phyloP scores from a whole-genome alignment of 1,139 yeast genomes.

The Geotrichum candidum region DNA sequence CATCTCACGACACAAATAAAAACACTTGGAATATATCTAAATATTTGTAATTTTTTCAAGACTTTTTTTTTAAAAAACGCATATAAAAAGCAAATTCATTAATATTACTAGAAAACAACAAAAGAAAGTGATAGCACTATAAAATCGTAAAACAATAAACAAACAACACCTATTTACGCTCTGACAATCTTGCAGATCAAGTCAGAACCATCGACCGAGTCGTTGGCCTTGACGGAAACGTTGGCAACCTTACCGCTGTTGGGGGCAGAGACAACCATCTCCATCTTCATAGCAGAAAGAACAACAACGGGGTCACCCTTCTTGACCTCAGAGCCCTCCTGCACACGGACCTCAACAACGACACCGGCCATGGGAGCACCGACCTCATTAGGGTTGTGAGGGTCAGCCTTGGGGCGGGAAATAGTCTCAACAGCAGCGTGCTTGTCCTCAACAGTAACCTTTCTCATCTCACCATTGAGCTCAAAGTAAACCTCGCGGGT shows the following conservation, averaged over 20 bases:
- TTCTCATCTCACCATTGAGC: conserved; percentile 96
- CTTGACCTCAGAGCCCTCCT: conserved; percentile 80
- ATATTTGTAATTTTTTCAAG: not conserved
- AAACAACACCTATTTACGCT: conserved; percentile 10
- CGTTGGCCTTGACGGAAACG: conserved; percentile 77
- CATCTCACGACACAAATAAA: not conserved
- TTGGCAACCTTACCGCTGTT: conserved; percentile 77
- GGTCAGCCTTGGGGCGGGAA: conserved; percentile 85
- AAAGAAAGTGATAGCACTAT: not conserved
- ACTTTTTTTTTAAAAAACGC: not conserved
- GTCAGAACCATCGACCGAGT: conserved; percentile 91
- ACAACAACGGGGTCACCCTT: conserved; percentile 97
- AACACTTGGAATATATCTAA: not conserved
- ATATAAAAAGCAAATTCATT: not conserved
- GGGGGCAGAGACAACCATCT: conserved; percentile 95
- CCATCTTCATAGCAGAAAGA: conserved; percentile 99
- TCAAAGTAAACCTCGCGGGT: conserved; percentile 95
- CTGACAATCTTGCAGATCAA: conserved; percentile 51
- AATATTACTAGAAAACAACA: not conserved
- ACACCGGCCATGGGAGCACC: conserved; percentile 99
- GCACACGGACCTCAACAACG: conserved; percentile 86
- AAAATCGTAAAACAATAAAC: not conserved
- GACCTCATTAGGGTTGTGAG: conserved; percentile 80
- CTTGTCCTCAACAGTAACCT: conserved; percentile 86
- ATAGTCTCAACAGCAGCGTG: conserved; percentile 77